Evolutionary conservation across 805 yeast genomes (phyloP), one percentile per base, ranked within the genome.

Genomic region (Barnettozyma salicaria): DNA sequence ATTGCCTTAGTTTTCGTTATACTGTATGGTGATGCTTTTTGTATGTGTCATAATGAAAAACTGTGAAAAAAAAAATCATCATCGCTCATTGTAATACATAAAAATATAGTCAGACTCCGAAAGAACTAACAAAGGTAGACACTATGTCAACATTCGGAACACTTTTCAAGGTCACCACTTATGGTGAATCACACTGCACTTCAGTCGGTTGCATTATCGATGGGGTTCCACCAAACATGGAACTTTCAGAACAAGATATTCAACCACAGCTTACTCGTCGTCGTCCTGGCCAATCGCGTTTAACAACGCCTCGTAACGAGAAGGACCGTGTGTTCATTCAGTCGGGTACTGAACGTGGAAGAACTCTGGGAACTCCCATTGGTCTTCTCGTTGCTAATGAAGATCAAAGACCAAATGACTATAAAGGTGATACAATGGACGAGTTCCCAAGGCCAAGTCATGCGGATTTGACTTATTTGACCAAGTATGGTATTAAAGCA

Each of bases 181-280:
- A 88, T 69, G 98, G 98, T 48, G 98, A 92, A 61, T 87, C 96
- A 7, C 98, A 92, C 67, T 92, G 98, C 68, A 83, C 78, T 54
- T 85, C 96, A 8, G 98, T 92, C 28, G 98, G 98, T 22, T 92
- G 97, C 65, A 92, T 92, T 44, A 96, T 92, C 27, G 98, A 92
- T 51, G 98, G 98, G 41, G 92, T 88, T 28, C 98, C 98, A 21
- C 97, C 98, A 20, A 96, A 96, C 22, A 70, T 92, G 75, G 72
- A 77, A 7, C 73, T 92, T 37, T 20, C 37, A 7, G 97, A 86
- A 61, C 77, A 67, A 5, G 97, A 92, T 56, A 75, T 92, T 49
- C 98, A 92, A 67, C 95, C 97, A 13, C 98, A 92, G 68, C 67
- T 92, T 52, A 80, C 95, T 17, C 78, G 98, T 67, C 82, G 98